phyloP scores from a whole-genome alignment of 2,329 filamentous ascomycete species.

The Diatrype stigma region DNA sequence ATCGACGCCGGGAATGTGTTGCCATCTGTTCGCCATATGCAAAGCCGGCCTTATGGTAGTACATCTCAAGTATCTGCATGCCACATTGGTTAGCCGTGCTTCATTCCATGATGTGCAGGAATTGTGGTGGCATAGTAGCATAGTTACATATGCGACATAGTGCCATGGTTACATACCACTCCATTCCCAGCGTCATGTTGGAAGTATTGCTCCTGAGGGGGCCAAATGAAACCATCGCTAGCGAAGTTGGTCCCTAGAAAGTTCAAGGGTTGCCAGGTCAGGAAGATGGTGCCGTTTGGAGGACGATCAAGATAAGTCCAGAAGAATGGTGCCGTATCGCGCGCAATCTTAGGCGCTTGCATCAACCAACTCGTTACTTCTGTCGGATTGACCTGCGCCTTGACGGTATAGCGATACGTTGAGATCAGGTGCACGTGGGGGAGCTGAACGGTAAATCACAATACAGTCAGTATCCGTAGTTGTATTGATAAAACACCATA shows the following conservation, averaged over 20 bases:
- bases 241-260: slow-evolving; percentile 70
- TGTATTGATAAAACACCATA: slow-evolving; percentile 6
- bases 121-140: background rate
- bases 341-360: slow-evolving; percentile 78
- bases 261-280: slow-evolving; percentile 83
- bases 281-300: slow-evolving; percentile 72
- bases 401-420: slow-evolving; percentile 71
- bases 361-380: slow-evolving; percentile 82
- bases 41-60: slow-evolving; percentile 77
- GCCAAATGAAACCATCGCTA: slow-evolving; percentile 91
- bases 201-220: slow-evolving; percentile 72
- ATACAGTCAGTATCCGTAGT: background rate
- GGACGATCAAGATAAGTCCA: slow-evolving; percentile 90
- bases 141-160: background rate
- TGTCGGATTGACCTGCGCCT: slow-evolving; percentile 65
- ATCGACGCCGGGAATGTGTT: slow-evolving; percentile 76
- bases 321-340: slow-evolving; percentile 79
- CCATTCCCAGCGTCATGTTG: slow-evolving; percentile 66
- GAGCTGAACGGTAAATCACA: slow-evolving; percentile 47
- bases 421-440: slow-evolving; percentile 89
- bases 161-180: slow-evolving; percentile 39
- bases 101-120: no score
- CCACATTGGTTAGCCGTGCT: background rate
- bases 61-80: slow-evolving; percentile 78
- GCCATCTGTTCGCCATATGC: slow-evolving; percentile 70